phyloP scores from a whole-genome alignment of 2,329 filamentous ascomycete genomes.

The Aspergillus jensenii region DNA sequence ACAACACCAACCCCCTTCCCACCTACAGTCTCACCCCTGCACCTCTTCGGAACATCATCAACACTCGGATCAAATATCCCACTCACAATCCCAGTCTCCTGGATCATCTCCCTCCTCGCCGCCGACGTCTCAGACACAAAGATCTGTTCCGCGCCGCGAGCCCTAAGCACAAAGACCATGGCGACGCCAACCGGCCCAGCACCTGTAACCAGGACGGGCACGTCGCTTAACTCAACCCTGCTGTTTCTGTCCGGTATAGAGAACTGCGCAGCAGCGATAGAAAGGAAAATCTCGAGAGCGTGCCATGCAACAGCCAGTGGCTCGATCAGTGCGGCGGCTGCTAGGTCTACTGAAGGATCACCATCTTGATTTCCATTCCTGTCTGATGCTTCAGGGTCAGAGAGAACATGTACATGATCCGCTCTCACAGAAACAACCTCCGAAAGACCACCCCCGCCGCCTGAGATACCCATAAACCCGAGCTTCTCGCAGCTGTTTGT shows the following conservation, averaged over 20 bases:
- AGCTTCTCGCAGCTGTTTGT: conserved; percentile 13
- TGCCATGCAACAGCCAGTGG: conserved; percentile 15
- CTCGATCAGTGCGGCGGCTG: conserved; percentile 14
- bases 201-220: conserved; percentile 1
- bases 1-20: conserved; percentile 5
- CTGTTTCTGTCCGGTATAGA: too few species aligned
- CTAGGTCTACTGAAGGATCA: neutral
- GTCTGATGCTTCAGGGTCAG: neutral
- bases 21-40: neutral
- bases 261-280: neutral
- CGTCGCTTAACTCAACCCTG: neutral
- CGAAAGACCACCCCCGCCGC: conserved; percentile 12
- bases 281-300: neutral
- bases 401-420: conserved; percentile 2
- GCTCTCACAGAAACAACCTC: conserved; percentile 9
- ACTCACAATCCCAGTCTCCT: neutral
- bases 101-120: conserved; percentile 1
- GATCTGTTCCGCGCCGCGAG: conserved; percentile 3
- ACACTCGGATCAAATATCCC: conserved; percentile 4
- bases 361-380: neutral
- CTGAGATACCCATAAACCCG: conserved; percentile 15
- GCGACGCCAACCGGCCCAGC: conserved; percentile 10
- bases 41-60: neutral
- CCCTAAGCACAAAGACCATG: conserved; percentile 3
- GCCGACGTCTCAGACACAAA: conserved; percentile 9